Evolutionary conservation across 1,284 basidiomycete genomes (phyloP).

Genomic region (Marasmius oreades): DNA sequence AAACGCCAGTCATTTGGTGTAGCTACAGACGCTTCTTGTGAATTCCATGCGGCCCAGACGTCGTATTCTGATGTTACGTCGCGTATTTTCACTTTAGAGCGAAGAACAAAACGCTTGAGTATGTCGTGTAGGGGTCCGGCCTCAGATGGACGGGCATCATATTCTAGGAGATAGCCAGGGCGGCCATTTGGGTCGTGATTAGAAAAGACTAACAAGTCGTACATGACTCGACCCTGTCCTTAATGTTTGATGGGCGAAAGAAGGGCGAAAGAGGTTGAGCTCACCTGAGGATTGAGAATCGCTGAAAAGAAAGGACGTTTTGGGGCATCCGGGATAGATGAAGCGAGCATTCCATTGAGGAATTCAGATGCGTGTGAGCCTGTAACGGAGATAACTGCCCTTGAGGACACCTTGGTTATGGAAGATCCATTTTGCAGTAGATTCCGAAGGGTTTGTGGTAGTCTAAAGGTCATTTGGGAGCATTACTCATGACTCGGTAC

Average conservation of each 20-base stretch:
- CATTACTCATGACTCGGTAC: not conserved
- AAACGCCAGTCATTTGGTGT: conserved; percentile 45
- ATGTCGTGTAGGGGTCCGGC: conserved; percentile 58
- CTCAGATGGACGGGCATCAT: conserved; percentile 56
- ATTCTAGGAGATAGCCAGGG: conserved; percentile 71
- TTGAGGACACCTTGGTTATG: conserved; percentile 57
- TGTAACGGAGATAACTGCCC: conserved; percentile 70
- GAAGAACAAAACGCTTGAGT: conserved; percentile 84
- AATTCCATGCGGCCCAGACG: conserved; percentile 81
- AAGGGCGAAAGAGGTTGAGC: conserved; percentile 12
- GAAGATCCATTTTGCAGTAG: conserved; percentile 52
- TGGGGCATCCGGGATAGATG: conserved; percentile 48
- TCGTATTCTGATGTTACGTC: conserved; percentile 76
- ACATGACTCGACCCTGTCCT: conserved; percentile 81
- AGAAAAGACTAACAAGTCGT: conserved; percentile 86
- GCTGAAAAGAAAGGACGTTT: conserved; percentile 69
- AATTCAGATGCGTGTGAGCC: conserved; percentile 86
- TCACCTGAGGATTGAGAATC: conserved; percentile 86
- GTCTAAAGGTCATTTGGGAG: conserved; percentile 3
- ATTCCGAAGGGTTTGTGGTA: conserved; percentile 36
- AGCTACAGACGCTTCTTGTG: conserved; percentile 36
- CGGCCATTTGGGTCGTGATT: conserved; percentile 43
- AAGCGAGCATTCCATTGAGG: conserved; percentile 83
- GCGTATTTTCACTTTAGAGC: conserved; percentile 83
- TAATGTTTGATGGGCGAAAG: not conserved